A percentile compares a stretch with the other conserved stretches of the same genome.
Evolutionary conservation across 1,139 yeast genomes (phyloP).

Genomic region (Yamadazyma triangularis): DNA sequence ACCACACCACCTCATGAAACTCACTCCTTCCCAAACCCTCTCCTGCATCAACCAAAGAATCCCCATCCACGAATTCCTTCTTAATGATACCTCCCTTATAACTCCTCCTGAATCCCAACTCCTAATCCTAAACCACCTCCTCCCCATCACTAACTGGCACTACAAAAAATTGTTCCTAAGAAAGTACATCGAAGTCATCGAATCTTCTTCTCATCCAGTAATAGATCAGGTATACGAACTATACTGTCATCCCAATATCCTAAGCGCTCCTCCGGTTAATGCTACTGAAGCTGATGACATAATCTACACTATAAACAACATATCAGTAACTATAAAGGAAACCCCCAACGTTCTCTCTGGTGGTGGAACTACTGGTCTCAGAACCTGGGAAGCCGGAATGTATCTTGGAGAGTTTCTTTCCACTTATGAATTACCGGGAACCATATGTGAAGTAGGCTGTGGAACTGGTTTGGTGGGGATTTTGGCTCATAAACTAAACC

Average conservation of each 20-base stretch:
- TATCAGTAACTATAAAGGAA: constrained; percentile 47
- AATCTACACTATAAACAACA: constrained; percentile 33
- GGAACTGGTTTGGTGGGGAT: constrained; percentile 89
- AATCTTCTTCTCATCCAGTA: constrained; percentile 21
- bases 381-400: constrained; percentile 96
- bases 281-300: constrained; percentile 48
- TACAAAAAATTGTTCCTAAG: constrained; percentile 47
- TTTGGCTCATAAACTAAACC: background rate
- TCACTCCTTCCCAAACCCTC: background rate
- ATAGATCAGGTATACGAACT: constrained; percentile 49
- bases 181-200: constrained; percentile 33
- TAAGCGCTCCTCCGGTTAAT: constrained; percentile 32
- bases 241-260: constrained; percentile 33
- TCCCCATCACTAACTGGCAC: constrained; percentile 48
- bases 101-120: too few species aligned
- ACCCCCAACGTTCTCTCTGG: constrained; percentile 66
- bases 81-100: too few species aligned
- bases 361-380: constrained; percentile 75
- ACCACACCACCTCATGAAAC: background rate
- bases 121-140: too few species aligned
- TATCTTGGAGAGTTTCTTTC: constrained; percentile 39
- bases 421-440: constrained; percentile 11
- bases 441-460: constrained; percentile 72
- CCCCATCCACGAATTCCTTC: too few species aligned
- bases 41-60: constrained; percentile 9